Percentiles rank a stretch among this genome's conserved stretches.
These are phyloP conservation scores for Hymenoscyphus fraxineus DNA, from an alignment of 2,329 filamentous ascomycete species.

Conservation along the genomic window DNA sequence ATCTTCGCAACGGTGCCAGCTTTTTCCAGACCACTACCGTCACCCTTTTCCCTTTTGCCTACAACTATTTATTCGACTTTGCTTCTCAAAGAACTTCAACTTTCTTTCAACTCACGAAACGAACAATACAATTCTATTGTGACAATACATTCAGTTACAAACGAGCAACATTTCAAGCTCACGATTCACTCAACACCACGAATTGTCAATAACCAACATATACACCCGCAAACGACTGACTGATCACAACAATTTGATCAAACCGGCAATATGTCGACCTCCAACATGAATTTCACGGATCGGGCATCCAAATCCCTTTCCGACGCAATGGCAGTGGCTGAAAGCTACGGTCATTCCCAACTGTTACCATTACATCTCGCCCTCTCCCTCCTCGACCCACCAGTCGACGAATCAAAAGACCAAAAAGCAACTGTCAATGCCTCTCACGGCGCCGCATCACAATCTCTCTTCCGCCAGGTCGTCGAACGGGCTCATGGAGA, in stretches of 20 bases:
- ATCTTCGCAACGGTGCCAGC: not conserved
- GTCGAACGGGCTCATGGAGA: slow-evolving; percentile 93
- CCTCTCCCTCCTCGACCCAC: slow-evolving; percentile 73
- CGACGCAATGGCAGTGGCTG: slow-evolving; percentile 81
- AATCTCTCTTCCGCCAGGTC: slow-evolving; percentile 90
- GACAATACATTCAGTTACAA: not conserved
- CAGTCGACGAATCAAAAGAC: slow-evolving; percentile 73
- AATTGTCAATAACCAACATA: not conserved
- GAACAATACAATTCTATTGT: not conserved
- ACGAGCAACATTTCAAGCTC: not conserved
- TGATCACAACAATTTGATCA: slow-evolving; percentile 27
- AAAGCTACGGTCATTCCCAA: slow-evolving; percentile 88
- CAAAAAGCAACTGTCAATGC: slow-evolving; percentile 66
- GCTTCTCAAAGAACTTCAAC: not conserved
- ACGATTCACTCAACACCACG: not conserved
- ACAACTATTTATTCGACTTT: not conserved
- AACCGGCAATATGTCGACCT: slow-evolving; percentile 54
- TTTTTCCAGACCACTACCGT: not conserved
- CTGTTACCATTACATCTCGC: slow-evolving; percentile 87
- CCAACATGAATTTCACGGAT: slow-evolving; percentile 89
- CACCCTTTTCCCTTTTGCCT: not conserved
- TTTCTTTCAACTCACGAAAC: not conserved
- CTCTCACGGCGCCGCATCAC: slow-evolving; percentile 55
- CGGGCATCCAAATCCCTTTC: slow-evolving; percentile 84
- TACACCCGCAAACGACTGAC: slow-evolving; percentile 18